Conservation (phyloP, 129 eudicot genomes). For the Solidago caesia region DNA sequence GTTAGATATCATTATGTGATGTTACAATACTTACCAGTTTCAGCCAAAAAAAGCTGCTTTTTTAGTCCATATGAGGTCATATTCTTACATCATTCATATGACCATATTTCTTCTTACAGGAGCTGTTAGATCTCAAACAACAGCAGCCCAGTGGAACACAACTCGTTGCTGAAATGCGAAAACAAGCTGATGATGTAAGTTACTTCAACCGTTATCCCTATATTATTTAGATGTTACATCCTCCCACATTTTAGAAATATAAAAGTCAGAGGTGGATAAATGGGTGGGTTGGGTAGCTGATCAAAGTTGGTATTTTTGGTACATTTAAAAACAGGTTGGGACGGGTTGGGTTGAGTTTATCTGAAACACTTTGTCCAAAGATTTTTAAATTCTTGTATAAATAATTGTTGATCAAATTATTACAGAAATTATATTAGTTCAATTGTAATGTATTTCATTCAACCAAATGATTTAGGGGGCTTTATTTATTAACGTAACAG, state of each 20-base stretch:
- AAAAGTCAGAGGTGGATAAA: too few relatives aligned
- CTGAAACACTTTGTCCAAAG: not conserved
- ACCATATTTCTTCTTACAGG: slow-evolving; percentile 43
- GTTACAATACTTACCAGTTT: slow-evolving; percentile 2
- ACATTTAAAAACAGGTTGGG: too few relatives aligned
- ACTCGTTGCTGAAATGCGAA: slow-evolving; percentile 79
- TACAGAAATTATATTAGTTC: not conserved
- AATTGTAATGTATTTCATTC: not conserved
- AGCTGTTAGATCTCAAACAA: slow-evolving; percentile 80
- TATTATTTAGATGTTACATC: not conserved
- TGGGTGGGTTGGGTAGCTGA: too few relatives aligned
- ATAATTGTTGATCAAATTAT: not conserved
- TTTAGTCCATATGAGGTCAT: not conserved
- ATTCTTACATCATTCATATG: slow-evolving; percentile 5
- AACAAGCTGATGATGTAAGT: slow-evolving; percentile 88
- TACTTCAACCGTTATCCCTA: slow-evolving; percentile 4
- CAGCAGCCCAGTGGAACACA: slow-evolving; percentile 67
- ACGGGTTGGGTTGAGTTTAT: not conserved
- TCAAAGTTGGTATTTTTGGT: not conserved
- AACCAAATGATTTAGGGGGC: not conserved
- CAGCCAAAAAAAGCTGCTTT: not conserved
- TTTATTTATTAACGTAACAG: not conserved
- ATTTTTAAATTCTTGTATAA: not conserved
- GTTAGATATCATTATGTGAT: slow-evolving; percentile 34
- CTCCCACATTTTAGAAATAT: not conserved